Conservation (phyloP, 169 alveolate species). For the Plasmodium sp. region DNA sequence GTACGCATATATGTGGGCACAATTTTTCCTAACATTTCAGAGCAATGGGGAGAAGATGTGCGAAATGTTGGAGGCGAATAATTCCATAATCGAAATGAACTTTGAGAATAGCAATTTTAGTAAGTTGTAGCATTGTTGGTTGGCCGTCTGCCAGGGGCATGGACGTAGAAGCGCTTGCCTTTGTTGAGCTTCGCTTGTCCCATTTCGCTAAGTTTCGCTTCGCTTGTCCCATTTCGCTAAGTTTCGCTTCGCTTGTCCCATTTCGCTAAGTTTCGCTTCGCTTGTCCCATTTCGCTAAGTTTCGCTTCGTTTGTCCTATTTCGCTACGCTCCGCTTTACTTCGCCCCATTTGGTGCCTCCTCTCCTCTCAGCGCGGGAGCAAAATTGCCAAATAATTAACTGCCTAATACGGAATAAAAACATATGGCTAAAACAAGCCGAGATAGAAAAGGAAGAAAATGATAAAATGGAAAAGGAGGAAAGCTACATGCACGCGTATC, state of each 20-base stretch:
- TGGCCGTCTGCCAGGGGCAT: not conserved
- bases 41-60: constrained; percentile 51
- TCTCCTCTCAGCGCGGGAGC: constrained; percentile 27
- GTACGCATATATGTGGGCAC: not conserved
- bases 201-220: not conserved
- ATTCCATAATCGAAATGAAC: constrained; percentile 43
- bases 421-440: constrained; percentile 26
- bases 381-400: constrained; percentile 47
- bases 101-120: constrained; percentile 66
- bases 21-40: not conserved
- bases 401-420: constrained; percentile 43
- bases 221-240: not conserved
- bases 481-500: constrained; percentile 62
- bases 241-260: not conserved
- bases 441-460: constrained; percentile 55
- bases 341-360: not conserved
- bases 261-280: not conserved
- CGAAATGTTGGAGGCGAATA: constrained; percentile 24
- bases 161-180: not conserved
- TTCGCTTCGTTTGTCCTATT: not conserved
- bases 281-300: not conserved
- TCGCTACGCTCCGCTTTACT: too few relatives aligned
- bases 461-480: constrained; percentile 68
- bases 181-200: not conserved
- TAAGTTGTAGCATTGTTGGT: constrained; percentile 4